Conservation (phyloP, 108 stramenopile species). For the Pseudonitzschia multistriata region DNA sequence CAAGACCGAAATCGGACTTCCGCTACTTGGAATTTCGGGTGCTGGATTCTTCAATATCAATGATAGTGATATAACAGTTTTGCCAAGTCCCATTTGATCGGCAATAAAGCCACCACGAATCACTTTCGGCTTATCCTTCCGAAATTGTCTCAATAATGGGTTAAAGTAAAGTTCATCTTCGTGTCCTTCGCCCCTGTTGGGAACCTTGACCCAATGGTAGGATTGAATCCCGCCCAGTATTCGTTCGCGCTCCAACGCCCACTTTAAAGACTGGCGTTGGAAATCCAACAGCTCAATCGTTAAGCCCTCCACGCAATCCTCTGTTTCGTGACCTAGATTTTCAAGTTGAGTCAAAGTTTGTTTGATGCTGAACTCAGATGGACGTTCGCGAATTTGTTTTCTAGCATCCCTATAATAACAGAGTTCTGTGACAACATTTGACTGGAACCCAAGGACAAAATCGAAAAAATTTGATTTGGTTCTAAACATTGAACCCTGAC, state of each 20-base stretch:
- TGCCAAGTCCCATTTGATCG: slow-evolving; percentile 45
- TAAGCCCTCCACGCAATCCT: slow-evolving; percentile 24
- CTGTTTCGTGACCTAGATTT: slow-evolving; percentile 42
- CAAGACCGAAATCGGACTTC: slow-evolving; percentile 14
- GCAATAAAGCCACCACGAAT: slow-evolving; percentile 49
- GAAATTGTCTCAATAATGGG: slow-evolving; percentile 28
- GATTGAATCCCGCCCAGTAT: slow-evolving; percentile 28
- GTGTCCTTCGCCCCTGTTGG: not conserved
- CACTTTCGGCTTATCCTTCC: slow-evolving; percentile 10
- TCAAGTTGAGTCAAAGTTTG: slow-evolving; percentile 30
- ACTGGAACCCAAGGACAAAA: not conserved
- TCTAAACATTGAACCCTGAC: not conserved
- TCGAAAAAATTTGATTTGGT: not conserved
- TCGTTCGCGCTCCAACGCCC: slow-evolving; percentile 46
- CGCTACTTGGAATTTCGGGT: slow-evolving; percentile 31
- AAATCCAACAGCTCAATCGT: slow-evolving; percentile 42
- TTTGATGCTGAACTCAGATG: too few relatives aligned
- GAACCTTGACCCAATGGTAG: slow-evolving; percentile 43
- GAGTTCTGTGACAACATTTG: not conserved
- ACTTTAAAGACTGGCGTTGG: slow-evolving; percentile 44
- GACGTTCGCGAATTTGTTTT: too few relatives aligned
- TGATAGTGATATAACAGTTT: slow-evolving; percentile 49
- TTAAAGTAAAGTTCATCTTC: slow-evolving; percentile 29
- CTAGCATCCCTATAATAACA: not conserved
- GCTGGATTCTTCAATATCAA: slow-evolving; percentile 50